Base-by-base conservation (phyloP, 306 rosid genomes). In the Urtica urens region DNA sequence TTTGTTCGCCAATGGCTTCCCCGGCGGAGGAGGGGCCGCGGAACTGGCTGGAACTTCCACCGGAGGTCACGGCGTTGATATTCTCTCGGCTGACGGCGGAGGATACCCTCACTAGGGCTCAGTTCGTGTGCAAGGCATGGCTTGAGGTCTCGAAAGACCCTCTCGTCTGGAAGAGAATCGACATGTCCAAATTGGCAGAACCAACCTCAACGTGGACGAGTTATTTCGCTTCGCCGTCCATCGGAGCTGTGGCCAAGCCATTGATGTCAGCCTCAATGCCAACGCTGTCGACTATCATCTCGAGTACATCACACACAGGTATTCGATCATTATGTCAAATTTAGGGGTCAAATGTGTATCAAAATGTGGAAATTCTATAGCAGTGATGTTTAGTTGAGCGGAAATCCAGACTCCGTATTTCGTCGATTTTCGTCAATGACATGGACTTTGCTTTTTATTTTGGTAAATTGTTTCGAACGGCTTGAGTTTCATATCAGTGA, bases 31-130 rank as follows among this genome's bases (percentile, higher is more conserved):
- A n/a, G n/a, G n/a, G n/a, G n/a, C 13, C 2, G 23, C 53, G 39
- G 23, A 60, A 68, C n/a, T 79, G 87, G 87, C 51, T 72, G 16
- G 80, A 66, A 22, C 73, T 80, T 38, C 88, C 86, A 1, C 58
- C 47, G 22, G 82, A 77, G 38, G 56, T 77, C 55, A 53, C 57
- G 35, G 27, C 63, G 2, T 16, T 62, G 20, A 77, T 83, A 45
- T 62, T 77, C 31, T 55, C 29, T 23, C 68, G 70, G 49, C 72
- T 83, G 0, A 71, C 72, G 13, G 46, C 73, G 1, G 6, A 64
- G 10, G 80, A 79, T 3, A 57, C 65, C 29, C 56, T 79, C 15
- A 18, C 6, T 15, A 49, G 21, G 28, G 80, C 69, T 24, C 77
- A 59, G 45, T 13, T 3, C 1, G 88, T 77, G 38, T 83, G 90